Evolutionary conservation across 2,329 filamentous ascomycete species (phyloP), one percentile per base, ranked within the genome.

Genomic region (Periconia macrospinosa): DNA sequence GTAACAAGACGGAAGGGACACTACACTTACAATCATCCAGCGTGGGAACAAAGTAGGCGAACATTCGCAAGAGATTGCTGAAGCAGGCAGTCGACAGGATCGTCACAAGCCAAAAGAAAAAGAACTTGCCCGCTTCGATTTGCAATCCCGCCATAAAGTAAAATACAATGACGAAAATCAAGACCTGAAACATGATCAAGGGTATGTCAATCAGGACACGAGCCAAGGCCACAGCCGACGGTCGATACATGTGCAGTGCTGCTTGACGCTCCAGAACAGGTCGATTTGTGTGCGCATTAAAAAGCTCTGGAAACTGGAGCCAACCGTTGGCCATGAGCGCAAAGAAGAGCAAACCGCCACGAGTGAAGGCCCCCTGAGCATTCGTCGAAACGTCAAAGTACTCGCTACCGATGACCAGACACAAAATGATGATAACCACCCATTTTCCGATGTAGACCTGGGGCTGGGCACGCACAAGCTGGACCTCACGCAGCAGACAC

Each of bases 131-230:
- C 8, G 23, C 47, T 20, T 35, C 27, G 11, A 19, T 3, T 17
- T 50, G 40, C 5, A 43, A 15, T 1, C 27, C 14, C 2, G 40
- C 41, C 40, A 50, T 6, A 15, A 44, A 50, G 17, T 45, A 45
- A 15, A 44, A 91, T 84, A 8, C 49, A 79, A 82, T 7, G 3
- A 41, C 18, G 18, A 41, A 49, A 8, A 41, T 5, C 2, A 17
- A 7, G 37, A 23, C 13, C 33, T 49, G 33, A 41, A 49, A 23
- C 3, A 23, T 9, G 7, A 41, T 49, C 46, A 49, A 13, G 2
- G 46, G 46, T 10, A 41, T 13, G 33, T 49, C 33, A 15, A 41
- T 41, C 9, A 49, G 19, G 6, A 41, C 15, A 6, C 33, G 33
- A n/a, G 46, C 33, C 11, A 49, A 17, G n/a, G 46, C 46, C 18